phyloP scores from a whole-genome alignment of 805 yeast species.

The Wickerhamomyces silvicola region DNA sequence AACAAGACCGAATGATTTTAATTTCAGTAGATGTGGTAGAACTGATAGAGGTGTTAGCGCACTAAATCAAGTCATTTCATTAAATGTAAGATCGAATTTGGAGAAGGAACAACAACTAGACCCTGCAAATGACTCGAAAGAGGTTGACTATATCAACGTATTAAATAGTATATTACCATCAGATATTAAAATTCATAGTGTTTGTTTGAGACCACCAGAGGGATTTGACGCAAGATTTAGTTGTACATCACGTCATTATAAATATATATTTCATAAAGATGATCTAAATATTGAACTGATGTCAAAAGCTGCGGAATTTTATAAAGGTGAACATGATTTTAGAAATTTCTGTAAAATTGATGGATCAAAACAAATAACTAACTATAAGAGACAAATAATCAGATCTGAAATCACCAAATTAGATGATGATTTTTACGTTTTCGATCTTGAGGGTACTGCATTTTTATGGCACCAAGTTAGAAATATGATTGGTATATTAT shows the following conservation, averaged over 20 bases:
- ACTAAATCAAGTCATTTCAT: slow-evolving; percentile 85
- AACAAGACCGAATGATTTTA: slow-evolving; percentile 52
- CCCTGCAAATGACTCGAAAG: slow-evolving; percentile 52
- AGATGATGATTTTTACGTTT: slow-evolving; percentile 46
- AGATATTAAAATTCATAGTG: slow-evolving; percentile 77
- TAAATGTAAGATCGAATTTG: slow-evolving; percentile 66
- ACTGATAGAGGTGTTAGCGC: slow-evolving; percentile 98
- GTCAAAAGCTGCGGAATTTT: slow-evolving; percentile 58
- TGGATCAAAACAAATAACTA: slow-evolving; percentile 86
- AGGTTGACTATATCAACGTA: slow-evolving; percentile 69
- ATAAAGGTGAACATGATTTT: slow-evolving; percentile 79
- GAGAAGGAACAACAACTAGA: slow-evolving; percentile 54
- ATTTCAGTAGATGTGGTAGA: slow-evolving; percentile 87
- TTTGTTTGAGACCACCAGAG: slow-evolving; percentile 76
- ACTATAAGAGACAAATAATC: slow-evolving; percentile 59
- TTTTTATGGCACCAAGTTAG: slow-evolving; percentile 98
- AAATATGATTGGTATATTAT: slow-evolving; percentile 82
- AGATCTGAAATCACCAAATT: slow-evolving; percentile 40
- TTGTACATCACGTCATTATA: slow-evolving; percentile 80
- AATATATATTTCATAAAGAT: slow-evolving; percentile 61
- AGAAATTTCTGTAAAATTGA: slow-evolving; percentile 92
- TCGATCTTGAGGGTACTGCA: slow-evolving; percentile 82
- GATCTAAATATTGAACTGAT: slow-evolving; percentile 56
- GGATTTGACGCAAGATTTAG: slow-evolving; percentile 91
- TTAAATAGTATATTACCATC: slow-evolving; percentile 73